phyloP scores from a whole-genome alignment of 129 eudicot species.

The Flaveria sonorensis region DNA sequence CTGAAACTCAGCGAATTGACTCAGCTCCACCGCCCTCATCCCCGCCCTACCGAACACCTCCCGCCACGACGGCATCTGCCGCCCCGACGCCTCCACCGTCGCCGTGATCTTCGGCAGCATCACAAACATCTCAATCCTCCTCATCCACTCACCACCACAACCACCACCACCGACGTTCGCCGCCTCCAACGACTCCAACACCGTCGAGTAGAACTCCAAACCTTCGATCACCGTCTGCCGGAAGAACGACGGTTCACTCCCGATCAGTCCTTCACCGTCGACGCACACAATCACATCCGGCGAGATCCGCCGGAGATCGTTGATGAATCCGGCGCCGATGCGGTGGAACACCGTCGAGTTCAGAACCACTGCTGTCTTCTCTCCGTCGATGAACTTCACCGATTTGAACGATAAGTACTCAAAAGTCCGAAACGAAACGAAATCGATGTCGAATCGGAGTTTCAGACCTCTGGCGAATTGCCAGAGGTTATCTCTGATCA shows the following conservation, averaged over 20 bases:
- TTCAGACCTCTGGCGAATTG: slow-evolving; percentile 83
- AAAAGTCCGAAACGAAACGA: slow-evolving; percentile 61
- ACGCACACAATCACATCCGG: slow-evolving; percentile 73
- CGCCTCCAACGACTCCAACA: slow-evolving; percentile 82
- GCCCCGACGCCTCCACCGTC: slow-evolving; percentile 73
- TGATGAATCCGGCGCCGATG: slow-evolving; percentile 59
- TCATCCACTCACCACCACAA: slow-evolving; percentile 64
- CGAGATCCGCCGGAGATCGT: slow-evolving; percentile 62
- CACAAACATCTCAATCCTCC: slow-evolving; percentile 77
- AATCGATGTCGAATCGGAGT: slow-evolving; percentile 71
- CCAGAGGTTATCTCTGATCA: slow-evolving; percentile 70
- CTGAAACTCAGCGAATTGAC: slow-evolving; percentile 89
- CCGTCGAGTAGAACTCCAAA: slow-evolving; percentile 78
- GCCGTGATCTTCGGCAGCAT: slow-evolving; percentile 76
- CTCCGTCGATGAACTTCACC: slow-evolving; percentile 71
- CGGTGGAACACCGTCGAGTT: slow-evolving; percentile 71
- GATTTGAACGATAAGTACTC: slow-evolving; percentile 68
- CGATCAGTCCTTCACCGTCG: slow-evolving; percentile 64
- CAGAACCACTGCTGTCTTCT: slow-evolving; percentile 64
- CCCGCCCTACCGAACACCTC: slow-evolving; percentile 80
- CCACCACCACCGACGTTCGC: slow-evolving; percentile 51
- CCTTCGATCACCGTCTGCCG: slow-evolving; percentile 75
- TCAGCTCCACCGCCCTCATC: slow-evolving; percentile 69
- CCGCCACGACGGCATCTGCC: slow-evolving; percentile 68
- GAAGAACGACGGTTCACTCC: slow-evolving; percentile 58